phyloP scores from a whole-genome alignment of 345 rosid genomes.

The Acer campestre region DNA sequence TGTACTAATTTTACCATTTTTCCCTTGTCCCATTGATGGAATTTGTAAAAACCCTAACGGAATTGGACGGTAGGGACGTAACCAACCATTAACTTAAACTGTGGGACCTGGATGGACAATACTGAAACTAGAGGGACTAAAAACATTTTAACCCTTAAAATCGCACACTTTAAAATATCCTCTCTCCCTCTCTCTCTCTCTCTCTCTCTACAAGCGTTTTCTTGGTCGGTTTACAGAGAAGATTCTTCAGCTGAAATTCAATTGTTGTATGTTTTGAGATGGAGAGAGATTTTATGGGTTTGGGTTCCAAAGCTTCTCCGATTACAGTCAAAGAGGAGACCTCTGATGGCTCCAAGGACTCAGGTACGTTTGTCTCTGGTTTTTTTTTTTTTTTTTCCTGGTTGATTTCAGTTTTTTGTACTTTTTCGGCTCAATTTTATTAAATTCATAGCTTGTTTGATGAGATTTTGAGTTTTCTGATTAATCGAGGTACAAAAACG shows the following conservation, averaged over 20 bases:
- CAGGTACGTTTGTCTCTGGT: constrained; percentile 29
- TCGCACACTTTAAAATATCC: neutral
- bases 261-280: constrained; percentile 15
- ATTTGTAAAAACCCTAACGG: no score
- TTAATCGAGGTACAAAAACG: neutral
- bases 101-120: no score
- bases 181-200: neutral
- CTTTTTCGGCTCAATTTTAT: neutral
- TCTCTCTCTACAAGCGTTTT: neutral
- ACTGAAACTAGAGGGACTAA: no score
- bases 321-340: constrained; percentile 48
- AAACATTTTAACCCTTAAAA: no score
- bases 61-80: no score
- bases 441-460: neutral
- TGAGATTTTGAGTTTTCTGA: neutral
- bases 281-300: constrained; percentile 65
- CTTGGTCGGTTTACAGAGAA: neutral
- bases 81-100: no score
- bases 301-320: constrained; percentile 43
- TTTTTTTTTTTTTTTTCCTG: neutral
- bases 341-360: constrained; percentile 42
- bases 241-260: neutral
- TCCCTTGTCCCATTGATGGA: no score
- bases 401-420: neutral
- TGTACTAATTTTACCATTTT: no score